Percentiles rank a stretch among this genome's conserved stretches.
phyloP scores from a whole-genome alignment of 202 grass and related monocot genomes.

The Dendrocalamus latiflorus region DNA sequence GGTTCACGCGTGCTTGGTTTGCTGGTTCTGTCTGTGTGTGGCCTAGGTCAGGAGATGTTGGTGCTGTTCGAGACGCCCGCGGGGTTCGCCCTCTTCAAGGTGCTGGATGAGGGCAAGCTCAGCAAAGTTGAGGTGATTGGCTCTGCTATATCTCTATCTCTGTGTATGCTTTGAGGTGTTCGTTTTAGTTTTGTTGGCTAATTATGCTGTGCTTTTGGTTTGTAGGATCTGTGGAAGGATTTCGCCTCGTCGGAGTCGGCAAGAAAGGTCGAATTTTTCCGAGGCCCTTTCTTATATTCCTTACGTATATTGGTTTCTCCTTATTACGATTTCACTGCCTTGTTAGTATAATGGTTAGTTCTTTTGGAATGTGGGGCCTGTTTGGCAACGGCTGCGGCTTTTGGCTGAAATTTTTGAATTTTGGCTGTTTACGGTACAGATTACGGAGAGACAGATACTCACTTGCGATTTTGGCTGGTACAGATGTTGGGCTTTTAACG shows the following conservation, averaged over 20 bases:
- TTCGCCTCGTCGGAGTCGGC: constrained; percentile 63
- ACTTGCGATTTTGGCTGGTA: no score
- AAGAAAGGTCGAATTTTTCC: constrained; percentile 48
- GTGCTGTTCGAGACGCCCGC: constrained; percentile 94
- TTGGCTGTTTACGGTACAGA: no score
- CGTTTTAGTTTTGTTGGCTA: background rate
- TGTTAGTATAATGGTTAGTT: no score
- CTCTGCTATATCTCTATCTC: background rate
- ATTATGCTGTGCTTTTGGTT: background rate
- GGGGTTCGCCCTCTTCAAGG: constrained; percentile 93
- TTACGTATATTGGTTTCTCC: background rate
- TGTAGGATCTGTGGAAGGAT: constrained; percentile 77
- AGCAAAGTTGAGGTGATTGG: constrained; percentile 59
- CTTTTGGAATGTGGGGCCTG: no score
- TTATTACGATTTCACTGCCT: background rate
- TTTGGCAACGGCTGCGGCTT: no score
- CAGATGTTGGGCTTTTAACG: no score
- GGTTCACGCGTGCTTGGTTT: background rate
- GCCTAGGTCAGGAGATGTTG: constrained; percentile 47
- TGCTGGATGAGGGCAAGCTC: constrained; percentile 85
- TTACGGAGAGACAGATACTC: no score
- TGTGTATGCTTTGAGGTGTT: background rate
- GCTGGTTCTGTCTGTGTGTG: background rate
- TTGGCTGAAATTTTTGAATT: no score
- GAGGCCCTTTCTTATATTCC: background rate